phyloP scores from a whole-genome alignment of 2,329 filamentous ascomycete species.

The Aspergillus sp. region DNA sequence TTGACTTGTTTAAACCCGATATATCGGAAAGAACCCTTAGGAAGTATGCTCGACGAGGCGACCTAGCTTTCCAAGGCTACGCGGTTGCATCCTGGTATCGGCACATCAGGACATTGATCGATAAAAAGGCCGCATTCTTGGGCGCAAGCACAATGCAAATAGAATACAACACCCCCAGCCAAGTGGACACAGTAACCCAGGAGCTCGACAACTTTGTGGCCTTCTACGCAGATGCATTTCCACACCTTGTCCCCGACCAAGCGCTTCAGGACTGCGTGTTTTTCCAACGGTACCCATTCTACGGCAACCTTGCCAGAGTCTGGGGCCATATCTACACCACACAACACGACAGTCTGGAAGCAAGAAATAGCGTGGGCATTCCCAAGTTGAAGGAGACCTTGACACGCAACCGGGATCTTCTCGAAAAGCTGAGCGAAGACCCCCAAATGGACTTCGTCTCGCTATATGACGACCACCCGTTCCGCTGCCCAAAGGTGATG shows the following conservation, averaged over 20 bases:
- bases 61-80: constrained; percentile 8
- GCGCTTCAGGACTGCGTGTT: background rate
- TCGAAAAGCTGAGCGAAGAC: background rate
- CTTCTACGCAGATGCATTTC: background rate
- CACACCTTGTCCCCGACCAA: background rate
- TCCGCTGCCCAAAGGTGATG: background rate
- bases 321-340: constrained; percentile 2
- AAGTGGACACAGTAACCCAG: background rate
- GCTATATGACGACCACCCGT: background rate
- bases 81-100: constrained; percentile 1
- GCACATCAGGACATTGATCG: constrained; percentile 2
- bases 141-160: background rate
- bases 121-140: background rate
- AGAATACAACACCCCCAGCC: background rate
- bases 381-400: background rate
- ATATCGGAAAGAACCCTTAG: background rate
- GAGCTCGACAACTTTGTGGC: background rate
- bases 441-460: background rate
- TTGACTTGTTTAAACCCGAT: constrained; percentile 3
- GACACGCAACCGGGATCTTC: background rate
- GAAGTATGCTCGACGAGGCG: background rate
- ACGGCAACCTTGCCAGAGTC: constrained; percentile 2
- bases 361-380: background rate
- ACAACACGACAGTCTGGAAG: background rate
- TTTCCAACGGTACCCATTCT: constrained; percentile 3